Base-by-base conservation (phyloP, 305 asterid species). In the Solanum hybrid region DNA sequence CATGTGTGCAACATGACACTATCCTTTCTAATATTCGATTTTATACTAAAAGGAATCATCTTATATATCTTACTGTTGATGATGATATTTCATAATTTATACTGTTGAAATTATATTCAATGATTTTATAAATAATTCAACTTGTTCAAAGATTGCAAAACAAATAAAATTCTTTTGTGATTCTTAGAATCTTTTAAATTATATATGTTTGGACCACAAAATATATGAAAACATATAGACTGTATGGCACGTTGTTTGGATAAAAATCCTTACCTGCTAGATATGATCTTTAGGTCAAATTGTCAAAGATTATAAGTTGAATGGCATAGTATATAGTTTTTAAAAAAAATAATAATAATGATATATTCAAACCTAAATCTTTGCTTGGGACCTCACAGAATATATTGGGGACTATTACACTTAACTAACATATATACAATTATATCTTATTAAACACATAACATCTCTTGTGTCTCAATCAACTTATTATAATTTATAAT, bases 301-400 rank as follows among this genome's bases (percentile, higher is more conserved):
- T 81, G 91, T 92, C 92, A 92, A 94, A 94, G 95, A 94, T 95
- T 84, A 77, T 91, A 90, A 87, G 90, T 92, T 91, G 95, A 92
- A 91, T 79, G 81, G 7, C 24, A 14, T 15, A 29, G 7, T 32
- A 77, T 12, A 72, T 29, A 1, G 45, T 38, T 38, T 38, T 38
- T n/a, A n/a, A n/a, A n/a, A n/a, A n/a, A n/a, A n/a, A 5, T 65
- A 70, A 32, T 38, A 17, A 3, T 7, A 0, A n/a, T 22, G 27
- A 12, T 38, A 38, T 32, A 29, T 87, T 91, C 24, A 7, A 76
- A 89, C 29, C 87, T 72, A 93, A 89, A 92, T 93, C 93, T 90
- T 92, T 87, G 91, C 15, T 89, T 92, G 93, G 92, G 94, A 79
- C 93, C 89, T 92, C 91, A 90, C 45, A 33, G 8, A 39, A 51